These are phyloP conservation scores for Syncephalis fuscata DNA, from an alignment of 371 early-diverging fungal genomes.

Conservation along the genomic window DNA sequence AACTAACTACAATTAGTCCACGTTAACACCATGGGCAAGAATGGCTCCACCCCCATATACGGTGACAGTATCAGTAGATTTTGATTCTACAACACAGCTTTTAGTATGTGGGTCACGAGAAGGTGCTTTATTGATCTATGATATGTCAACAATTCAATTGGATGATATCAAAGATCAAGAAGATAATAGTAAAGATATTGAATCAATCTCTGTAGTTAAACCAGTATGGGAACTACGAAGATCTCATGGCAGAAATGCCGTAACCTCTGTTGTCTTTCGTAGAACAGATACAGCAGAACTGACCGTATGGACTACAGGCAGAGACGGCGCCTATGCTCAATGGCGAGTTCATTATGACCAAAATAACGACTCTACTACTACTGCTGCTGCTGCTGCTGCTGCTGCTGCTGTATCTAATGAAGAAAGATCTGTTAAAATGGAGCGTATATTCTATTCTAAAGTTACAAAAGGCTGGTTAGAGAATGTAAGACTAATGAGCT, in stretches of 20 bases:
- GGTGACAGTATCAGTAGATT: slow-evolving; percentile 24
- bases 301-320: slow-evolving; percentile 40
- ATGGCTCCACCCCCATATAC: slow-evolving; percentile 25
- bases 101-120: slow-evolving; percentile 41
- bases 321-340: slow-evolving; percentile 47
- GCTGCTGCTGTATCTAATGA: slow-evolving; percentile 6
- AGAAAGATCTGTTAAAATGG: slow-evolving; percentile 10
- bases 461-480: slow-evolving; percentile 63
- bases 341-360: slow-evolving; percentile 21
- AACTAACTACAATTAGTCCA: slow-evolving; percentile 12
- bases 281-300: slow-evolving; percentile 17
- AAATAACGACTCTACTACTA: slow-evolving; percentile 9
- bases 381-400: slow-evolving; percentile 6
- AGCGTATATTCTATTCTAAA: slow-evolving; percentile 36
- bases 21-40: slow-evolving; percentile 18
- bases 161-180: neutral
- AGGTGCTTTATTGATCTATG: slow-evolving; percentile 31
- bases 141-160: slow-evolving; percentile 6
- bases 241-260: slow-evolving; percentile 28
- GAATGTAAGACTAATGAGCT: slow-evolving; percentile 10
- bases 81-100: slow-evolving; percentile 20
- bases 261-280: slow-evolving; percentile 25
- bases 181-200: neutral
- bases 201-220: neutral
- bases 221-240: slow-evolving; percentile 16